phyloP scores from a whole-genome alignment of 1,139 yeast genomes.

The Lodderomyces beijingensis region DNA sequence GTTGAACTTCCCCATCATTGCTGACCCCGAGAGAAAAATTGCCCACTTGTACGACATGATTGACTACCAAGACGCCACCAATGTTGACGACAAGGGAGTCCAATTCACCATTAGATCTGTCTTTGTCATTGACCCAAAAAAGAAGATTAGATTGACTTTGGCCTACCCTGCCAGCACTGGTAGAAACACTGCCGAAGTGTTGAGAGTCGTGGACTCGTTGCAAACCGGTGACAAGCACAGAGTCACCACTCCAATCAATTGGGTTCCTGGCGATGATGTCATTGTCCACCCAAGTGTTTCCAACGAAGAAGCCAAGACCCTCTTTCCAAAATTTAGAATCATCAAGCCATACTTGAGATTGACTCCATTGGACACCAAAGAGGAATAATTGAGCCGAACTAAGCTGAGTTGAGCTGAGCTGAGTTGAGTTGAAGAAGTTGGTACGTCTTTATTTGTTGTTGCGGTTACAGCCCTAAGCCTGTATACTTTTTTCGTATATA shows the following conservation, averaged over 20 bases:
- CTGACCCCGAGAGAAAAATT: conserved; percentile 69
- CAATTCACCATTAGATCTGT: conserved; percentile 82
- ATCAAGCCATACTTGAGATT: conserved; percentile 70
- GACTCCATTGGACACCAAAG: conserved; percentile 26
- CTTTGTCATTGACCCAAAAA: conserved; percentile 75
- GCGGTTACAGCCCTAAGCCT: no score
- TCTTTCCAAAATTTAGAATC: conserved; percentile 72
- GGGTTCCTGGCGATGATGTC: conserved; percentile 83
- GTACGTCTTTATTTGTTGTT: no score
- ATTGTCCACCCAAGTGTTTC: conserved; percentile 72
- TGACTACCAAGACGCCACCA: conserved; percentile 79
- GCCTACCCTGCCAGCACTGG: conserved; percentile 86
- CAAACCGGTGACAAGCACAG: conserved; percentile 71
- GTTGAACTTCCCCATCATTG: conserved; percentile 73
- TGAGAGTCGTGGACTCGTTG: conserved; percentile 75
- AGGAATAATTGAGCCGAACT: no score
- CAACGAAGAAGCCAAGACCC: conserved; percentile 66
- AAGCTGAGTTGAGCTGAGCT: no score
- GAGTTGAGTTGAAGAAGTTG: no score
- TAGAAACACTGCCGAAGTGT: conserved; percentile 82
- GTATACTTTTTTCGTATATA: no score
- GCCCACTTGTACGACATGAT: conserved; percentile 75
- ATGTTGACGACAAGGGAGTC: conserved; percentile 65
- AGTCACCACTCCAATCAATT: conserved; percentile 79
- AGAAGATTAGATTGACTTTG: conserved; percentile 67